Base-by-base conservation (phyloP, 108 stramenopile genomes). In the Schizochytrium sp. region DNA sequence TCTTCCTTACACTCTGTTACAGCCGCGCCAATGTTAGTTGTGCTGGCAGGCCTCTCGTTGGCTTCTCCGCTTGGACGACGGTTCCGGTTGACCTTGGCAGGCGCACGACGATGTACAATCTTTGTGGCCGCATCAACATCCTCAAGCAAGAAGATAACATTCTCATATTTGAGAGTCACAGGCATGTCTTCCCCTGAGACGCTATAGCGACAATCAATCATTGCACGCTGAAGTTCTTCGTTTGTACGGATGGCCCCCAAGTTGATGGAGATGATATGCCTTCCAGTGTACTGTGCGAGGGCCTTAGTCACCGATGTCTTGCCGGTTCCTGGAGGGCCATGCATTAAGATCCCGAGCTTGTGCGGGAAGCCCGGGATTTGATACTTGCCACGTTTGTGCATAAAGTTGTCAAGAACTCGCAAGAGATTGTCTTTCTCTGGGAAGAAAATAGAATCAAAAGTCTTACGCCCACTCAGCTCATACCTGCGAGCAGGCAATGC, bases 101-200 rank as follows among this genome's bases (percentile, higher is more conserved):
- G 28, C 28, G 55, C 91, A 41, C 91, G 88, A 2, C 89, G 56
- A 3, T 91, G 91, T 44, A 96, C 96, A 58, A 96, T 93, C 28
- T 94, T 92, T 8, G 94, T 92, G 28, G 93, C 92, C n/a, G 95
- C 95, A 87, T 96, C 96, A 38, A 96, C 92, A 89, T 96, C 96
- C 88, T 96, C 95, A 93, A 96, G 93, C 13, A 95, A 94, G 88
- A 94, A 96, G 73, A 96, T 95, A 12, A 95, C 92, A 64, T 96
- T 93, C 87, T 94, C 38, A 50, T 17, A 72, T 17, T 72, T 10
- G 19, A 89, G 13, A 2, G 91, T 92, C n/a, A 91, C 92, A 3
- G 94, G 90, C 47, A 95, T 92, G 3, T 73, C 87, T 49, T 93
- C 89, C 19, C 92, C 94, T 59, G 90, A 87, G 13, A 95, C 92